phyloP scores from a whole-genome alignment of 1,139 yeast genomes.

The Yamadazyma epiphylla region DNA sequence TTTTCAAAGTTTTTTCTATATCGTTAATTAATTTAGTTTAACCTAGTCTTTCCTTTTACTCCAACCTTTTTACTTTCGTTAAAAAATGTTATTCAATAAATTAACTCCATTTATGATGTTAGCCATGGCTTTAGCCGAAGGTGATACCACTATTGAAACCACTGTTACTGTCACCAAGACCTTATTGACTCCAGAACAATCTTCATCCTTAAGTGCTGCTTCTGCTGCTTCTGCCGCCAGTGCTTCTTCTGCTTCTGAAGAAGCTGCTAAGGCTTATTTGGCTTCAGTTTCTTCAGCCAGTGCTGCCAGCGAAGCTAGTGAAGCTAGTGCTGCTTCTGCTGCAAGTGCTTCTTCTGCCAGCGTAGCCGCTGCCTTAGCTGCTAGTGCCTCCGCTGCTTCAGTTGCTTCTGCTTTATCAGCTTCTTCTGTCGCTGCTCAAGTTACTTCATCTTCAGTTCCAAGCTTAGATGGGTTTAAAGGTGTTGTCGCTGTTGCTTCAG shows the following conservation, averaged over 20 bases:
- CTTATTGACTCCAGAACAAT: slow-evolving; percentile 40
- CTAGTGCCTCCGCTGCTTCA: slow-evolving; percentile 14
- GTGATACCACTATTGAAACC: slow-evolving; percentile 39
- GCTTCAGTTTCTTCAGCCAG: slow-evolving; percentile 17
- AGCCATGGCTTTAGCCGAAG: slow-evolving; percentile 23
- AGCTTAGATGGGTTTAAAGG: slow-evolving; percentile 39
- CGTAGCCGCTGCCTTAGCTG: slow-evolving; percentile 15
- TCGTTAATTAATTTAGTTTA: no score
- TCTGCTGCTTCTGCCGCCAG: slow-evolving; percentile 17
- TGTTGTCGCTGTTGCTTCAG: slow-evolving; percentile 44
- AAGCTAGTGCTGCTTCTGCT: slow-evolving; percentile 15
- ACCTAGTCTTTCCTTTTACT: not conserved
- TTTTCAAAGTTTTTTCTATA: not conserved
- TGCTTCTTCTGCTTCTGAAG: slow-evolving; percentile 14
- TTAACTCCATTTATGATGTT: slow-evolving; percentile 19
- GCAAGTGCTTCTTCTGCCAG: slow-evolving; percentile 12
- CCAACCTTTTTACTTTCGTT: no score
- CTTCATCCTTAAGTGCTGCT: slow-evolving; percentile 22
- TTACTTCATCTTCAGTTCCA: slow-evolving; percentile 10
- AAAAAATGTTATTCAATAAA: slow-evolving; percentile 28
- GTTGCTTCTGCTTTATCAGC: slow-evolving; percentile 14
- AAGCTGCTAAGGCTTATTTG: slow-evolving; percentile 12
- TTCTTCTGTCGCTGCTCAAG: slow-evolving; percentile 8
- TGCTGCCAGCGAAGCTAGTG: no score
- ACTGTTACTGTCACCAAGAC: slow-evolving; percentile 43